phyloP scores from a whole-genome alignment of 805 yeast species.

The Kluyveromyces dobzhanskii region DNA sequence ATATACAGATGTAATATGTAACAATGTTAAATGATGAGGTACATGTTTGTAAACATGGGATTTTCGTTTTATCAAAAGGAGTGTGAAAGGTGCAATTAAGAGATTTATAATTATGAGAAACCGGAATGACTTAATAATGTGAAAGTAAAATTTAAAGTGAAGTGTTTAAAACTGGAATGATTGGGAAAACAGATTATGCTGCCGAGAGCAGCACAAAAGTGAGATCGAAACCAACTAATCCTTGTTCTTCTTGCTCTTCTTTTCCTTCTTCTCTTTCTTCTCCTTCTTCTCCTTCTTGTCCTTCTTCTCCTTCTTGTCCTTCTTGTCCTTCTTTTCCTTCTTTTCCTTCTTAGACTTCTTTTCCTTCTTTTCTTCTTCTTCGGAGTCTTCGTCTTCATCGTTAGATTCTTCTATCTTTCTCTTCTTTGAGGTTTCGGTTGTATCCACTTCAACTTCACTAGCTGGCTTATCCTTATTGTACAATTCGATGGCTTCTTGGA shows the following conservation, averaged over 20 bases:
- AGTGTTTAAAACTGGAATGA: not conserved
- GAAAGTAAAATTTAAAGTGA: not conserved
- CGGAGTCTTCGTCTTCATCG: conserved; percentile 26
- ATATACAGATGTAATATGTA: conserved; percentile 3
- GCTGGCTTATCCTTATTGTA: conserved; percentile 41
- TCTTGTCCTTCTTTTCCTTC: conserved; percentile 45
- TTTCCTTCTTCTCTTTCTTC: conserved; percentile 36
- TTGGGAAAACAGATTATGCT: not conserved
- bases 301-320: conserved; percentile 40
- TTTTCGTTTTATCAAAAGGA: too few relatives aligned
- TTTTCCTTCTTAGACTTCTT: conserved; percentile 41
- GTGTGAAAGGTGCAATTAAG: too few relatives aligned
- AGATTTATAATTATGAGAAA: too few relatives aligned
- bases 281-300: conserved; percentile 45
- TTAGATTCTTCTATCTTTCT: conserved; percentile 30
- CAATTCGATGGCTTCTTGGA: conserved; percentile 79
- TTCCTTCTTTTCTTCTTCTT: conserved; percentile 37
- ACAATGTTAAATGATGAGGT: not conserved
- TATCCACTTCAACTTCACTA: conserved; percentile 29
- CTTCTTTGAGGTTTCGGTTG: conserved; percentile 20
- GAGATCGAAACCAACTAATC: conserved; percentile 12
- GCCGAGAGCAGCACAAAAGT: not conserved
- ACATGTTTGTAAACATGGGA: too few relatives aligned
- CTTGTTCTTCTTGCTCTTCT: conserved; percentile 32
- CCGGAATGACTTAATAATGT: too few relatives aligned